phyloP scores from a whole-genome alignment of 306 rosid genomes.

The Sicyos edulis region DNA sequence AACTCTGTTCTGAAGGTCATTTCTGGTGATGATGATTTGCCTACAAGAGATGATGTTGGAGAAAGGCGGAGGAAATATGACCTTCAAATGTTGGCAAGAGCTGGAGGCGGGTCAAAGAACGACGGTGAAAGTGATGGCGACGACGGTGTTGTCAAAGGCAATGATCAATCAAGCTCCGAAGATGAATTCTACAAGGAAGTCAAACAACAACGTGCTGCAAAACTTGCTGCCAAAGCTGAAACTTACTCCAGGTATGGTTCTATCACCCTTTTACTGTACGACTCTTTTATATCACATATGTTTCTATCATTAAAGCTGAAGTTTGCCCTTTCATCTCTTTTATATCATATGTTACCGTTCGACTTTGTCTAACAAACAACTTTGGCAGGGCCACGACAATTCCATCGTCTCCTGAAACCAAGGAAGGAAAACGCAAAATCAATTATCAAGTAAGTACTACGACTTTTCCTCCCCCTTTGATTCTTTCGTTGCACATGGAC shows the following conservation, averaged over 20 bases:
- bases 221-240: constrained; percentile 57
- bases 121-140: constrained; percentile 28
- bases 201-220: constrained; percentile 45
- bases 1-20: constrained; percentile 40
- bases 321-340: neutral
- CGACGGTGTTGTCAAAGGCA: constrained; percentile 37
- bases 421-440: constrained; percentile 68
- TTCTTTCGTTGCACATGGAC: neutral
- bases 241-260: constrained; percentile 47
- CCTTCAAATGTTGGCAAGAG: constrained; percentile 57
- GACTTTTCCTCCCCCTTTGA: neutral
- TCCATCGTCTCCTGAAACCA: constrained; percentile 43
- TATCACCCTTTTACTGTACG: neutral
- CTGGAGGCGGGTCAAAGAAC: constrained; percentile 49
- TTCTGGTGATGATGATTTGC: constrained; percentile 92
- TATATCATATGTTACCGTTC: neutral
- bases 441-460: constrained; percentile 43
- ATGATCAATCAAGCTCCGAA: constrained; percentile 41
- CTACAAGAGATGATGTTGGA: constrained; percentile 64
- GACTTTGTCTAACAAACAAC: constrained; percentile 6
- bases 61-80: constrained; percentile 69
- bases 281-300: neutral
- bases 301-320: neutral
- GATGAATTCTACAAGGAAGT: constrained; percentile 61
- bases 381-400: constrained; percentile 37